Conservation (phyloP, 1,284 basidiomycete species). For the Coriolopsis trogii region DNA sequence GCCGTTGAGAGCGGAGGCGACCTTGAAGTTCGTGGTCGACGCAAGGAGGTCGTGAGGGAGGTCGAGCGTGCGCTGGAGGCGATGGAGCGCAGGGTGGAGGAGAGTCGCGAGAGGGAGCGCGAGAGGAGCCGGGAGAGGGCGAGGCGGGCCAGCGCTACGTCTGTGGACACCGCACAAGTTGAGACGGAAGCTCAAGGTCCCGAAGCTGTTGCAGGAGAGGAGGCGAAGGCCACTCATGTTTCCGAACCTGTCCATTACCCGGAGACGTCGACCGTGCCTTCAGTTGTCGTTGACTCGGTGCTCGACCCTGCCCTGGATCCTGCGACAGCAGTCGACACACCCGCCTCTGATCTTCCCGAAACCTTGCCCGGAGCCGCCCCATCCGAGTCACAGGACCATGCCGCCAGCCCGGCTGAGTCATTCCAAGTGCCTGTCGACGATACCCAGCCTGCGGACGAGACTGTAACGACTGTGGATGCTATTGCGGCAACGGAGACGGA, state of each 20-base stretch:
- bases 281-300: background rate
- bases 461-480: background rate
- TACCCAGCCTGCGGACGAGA: background rate
- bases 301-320: background rate
- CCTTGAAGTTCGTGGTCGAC: constrained; percentile 52
- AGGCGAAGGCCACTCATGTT: background rate
- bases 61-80: constrained; percentile 62
- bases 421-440: background rate
- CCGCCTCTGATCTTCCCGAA: background rate
- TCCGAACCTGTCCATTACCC: background rate
- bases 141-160: constrained; percentile 5
- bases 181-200: background rate
- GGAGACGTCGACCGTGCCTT: background rate
- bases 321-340: background rate
- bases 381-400: no score
- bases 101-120: constrained; percentile 33
- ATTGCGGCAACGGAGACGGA: no score
- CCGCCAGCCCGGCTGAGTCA: background rate
- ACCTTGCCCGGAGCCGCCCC: no score
- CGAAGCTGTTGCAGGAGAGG: background rate
- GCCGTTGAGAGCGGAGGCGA: constrained; percentile 68
- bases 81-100: constrained; percentile 44
- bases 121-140: constrained; percentile 15
- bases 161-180: constrained; percentile 1
- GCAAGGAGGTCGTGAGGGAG: constrained; percentile 58